Conservation (phyloP, 148 eudicot species). For the Simmondsia chinensis region DNA sequence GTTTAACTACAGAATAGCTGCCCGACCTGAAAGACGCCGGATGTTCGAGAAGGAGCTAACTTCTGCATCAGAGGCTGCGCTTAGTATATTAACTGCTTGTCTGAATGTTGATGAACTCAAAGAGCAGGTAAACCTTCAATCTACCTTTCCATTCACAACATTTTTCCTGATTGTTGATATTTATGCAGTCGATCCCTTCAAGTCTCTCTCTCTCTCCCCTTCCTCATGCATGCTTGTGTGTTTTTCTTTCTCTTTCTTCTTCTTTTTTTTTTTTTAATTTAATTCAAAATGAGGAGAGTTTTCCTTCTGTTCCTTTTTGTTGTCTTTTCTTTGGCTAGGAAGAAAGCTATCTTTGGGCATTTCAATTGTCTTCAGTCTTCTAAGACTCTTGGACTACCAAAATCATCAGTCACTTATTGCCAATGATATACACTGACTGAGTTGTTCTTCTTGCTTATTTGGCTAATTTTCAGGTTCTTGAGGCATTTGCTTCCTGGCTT, state of each 20-base stretch:
- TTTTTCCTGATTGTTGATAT: too few relatives aligned
- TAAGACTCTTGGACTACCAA: too few relatives aligned
- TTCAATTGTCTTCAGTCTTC: too few relatives aligned
- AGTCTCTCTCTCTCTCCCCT: too few relatives aligned
- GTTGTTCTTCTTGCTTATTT: neutral
- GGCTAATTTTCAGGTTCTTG: constrained; percentile 59
- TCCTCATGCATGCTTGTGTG: neutral
- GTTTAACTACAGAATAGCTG: constrained; percentile 86
- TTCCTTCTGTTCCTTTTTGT: too few relatives aligned
- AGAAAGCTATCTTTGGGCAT: too few relatives aligned
- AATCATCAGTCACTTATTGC: too few relatives aligned
- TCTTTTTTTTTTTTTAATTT: neutral
- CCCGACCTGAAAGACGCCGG: constrained; percentile 95
- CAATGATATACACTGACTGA: too few relatives aligned
- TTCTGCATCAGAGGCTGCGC: constrained; percentile 70
- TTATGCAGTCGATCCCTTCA: too few relatives aligned
- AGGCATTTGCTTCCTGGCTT: constrained; percentile 99
- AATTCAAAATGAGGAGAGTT: too few relatives aligned
- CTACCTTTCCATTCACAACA: too few relatives aligned
- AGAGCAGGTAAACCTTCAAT: constrained; percentile 61
- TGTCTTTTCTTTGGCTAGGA: too few relatives aligned
- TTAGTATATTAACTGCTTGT: constrained; percentile 76
- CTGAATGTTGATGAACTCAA: constrained; percentile 63
- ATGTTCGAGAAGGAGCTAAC: constrained; percentile 84
- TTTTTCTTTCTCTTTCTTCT: neutral